Percentiles rank a stretch among this genome's conserved stretches.
Conservation (phyloP, 106 monocot genomes). For the Alisma plantagoaquatica region DNA sequence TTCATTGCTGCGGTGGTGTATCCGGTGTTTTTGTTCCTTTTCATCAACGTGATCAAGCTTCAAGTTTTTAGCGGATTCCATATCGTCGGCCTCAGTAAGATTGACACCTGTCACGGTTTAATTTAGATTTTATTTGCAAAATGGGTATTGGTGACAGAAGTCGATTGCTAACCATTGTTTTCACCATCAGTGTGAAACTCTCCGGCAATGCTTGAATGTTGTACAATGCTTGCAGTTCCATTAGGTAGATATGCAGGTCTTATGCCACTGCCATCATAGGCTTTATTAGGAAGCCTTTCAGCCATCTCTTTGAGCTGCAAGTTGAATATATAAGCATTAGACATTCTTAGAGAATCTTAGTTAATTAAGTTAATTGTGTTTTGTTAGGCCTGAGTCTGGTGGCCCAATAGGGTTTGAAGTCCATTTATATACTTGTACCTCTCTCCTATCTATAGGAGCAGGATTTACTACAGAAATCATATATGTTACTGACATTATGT, state of each 20-base stretch:
- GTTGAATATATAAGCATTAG: too few species aligned
- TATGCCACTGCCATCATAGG: constrained; percentile 12
- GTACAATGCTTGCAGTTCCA: constrained; percentile 5
- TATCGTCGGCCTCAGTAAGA: too few species aligned
- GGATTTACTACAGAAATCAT: too few species aligned
- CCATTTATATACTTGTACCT: too few species aligned
- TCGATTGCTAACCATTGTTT: constrained; percentile 15
- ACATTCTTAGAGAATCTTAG: too few species aligned
- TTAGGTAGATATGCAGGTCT: constrained; percentile 17
- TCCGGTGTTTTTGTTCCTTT: neutral
- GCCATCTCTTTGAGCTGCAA: constrained; percentile 48
- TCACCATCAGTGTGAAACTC: constrained; percentile 9
- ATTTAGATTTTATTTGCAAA: constrained; percentile 9
- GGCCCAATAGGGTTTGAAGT: too few species aligned
- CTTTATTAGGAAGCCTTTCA: constrained; percentile 25
- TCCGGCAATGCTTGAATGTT: constrained; percentile 1
- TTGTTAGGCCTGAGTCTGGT: too few species aligned
- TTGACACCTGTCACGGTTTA: too few species aligned
- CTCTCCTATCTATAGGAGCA: too few species aligned
- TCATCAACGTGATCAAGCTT: constrained; percentile 1
- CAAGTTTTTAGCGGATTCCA: constrained; percentile 18
- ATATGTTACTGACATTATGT: too few species aligned
- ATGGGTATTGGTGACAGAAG: neutral
- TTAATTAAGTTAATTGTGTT: too few species aligned
- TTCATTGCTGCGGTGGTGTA: constrained; percentile 11